Percentiles rank a stretch among this genome's conserved stretches.
phyloP scores from a whole-genome alignment of 495 filamentous ascomycete genomes.

The Aspergillus nanangensis region DNA sequence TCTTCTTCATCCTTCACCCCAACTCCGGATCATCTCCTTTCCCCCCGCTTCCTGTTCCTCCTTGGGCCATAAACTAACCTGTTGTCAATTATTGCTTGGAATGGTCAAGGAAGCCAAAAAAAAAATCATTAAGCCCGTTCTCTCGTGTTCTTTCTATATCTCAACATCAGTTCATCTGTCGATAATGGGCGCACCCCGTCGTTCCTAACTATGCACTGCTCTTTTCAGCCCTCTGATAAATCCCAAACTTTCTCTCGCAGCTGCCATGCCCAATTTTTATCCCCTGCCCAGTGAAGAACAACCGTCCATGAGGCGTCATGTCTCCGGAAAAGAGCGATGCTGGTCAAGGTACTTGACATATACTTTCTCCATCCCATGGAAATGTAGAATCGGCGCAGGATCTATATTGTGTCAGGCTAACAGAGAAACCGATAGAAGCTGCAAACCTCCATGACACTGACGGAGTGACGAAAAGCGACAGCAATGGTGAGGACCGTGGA shows the following conservation, averaged over 20 bases:
- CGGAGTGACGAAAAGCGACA: slow-evolving; percentile 5
- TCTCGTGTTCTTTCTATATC: not conserved
- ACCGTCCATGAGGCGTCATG: slow-evolving; percentile 27
- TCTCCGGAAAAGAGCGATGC: slow-evolving; percentile 27
- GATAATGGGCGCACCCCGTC: not conserved
- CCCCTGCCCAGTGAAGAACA: slow-evolving; percentile 9
- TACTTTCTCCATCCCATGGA: no score
- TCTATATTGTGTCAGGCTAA: not conserved
- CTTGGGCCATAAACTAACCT: not conserved
- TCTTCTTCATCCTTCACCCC: not conserved
- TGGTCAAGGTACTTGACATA: slow-evolving; percentile 20
- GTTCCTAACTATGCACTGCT: slow-evolving; percentile 17
- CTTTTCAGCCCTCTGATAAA: not conserved
- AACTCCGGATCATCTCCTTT: not conserved
- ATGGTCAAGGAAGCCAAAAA: not conserved
- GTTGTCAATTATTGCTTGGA: not conserved
- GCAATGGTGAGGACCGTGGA: slow-evolving; percentile 18
- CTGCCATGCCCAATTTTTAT: slow-evolving; percentile 15
- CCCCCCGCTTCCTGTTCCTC: slow-evolving; percentile 9
- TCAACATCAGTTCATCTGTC: not conserved
- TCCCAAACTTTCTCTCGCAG: slow-evolving; percentile 1
- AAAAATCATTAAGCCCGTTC: not conserved
- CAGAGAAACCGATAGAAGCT: slow-evolving; percentile 8
- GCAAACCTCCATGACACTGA: slow-evolving; percentile 15
- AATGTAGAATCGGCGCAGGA: not conserved